Base-by-base conservation (phyloP, 345 rosid species). In the Physaria fendleri region DNA sequence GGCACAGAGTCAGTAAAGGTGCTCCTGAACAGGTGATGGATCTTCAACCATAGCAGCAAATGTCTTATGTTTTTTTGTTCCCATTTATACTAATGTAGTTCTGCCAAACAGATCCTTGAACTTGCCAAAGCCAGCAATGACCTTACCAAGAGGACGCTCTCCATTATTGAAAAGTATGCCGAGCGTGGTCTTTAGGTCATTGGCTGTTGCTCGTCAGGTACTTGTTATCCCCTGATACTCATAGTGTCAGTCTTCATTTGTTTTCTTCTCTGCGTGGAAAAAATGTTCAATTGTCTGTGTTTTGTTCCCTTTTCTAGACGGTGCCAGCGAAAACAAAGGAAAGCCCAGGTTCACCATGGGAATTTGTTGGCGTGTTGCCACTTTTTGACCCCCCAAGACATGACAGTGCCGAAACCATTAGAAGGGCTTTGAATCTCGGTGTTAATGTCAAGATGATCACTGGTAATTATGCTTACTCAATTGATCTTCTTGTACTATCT, bases 381-480 rank as follows among this genome's bases (percentile, higher is more conserved):
- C 89, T 92, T 43, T 92, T 92, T 63, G 98, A 92, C 79, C 98
- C 98, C 51, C 98, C 98, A 4, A 84, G 98, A 78, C 98, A 92
- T 62, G 98, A 92, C 73, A 92, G 98, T 76, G 98, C 98, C 21
- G 98, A 92, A 75, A 92, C 98, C 63, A 92, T 92, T 56, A 75
- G 93, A 60, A 78, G 98, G 54, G 98, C 98, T 65, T 82, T 92
- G 62, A 79, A 92, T 72, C 96, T 90, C 27, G n/a, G 97, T 39
- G 97, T 90, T 48, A 90, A 90, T 59, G 97, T 90, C 28, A 90
- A 90, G 82, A 90, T 90, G 97, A 90, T 90, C 68, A 90, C 95
- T 14, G 97, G 97, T 64, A n/a, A n/a, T n/a, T n/a, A n/a, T n/a
- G n/a, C n/a, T n/a, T n/a, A n/a, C n/a, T n/a, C n/a, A n/a, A n/a